phyloP scores from a whole-genome alignment of 441 rosid genomes.

The Populus trichocarpa region DNA sequence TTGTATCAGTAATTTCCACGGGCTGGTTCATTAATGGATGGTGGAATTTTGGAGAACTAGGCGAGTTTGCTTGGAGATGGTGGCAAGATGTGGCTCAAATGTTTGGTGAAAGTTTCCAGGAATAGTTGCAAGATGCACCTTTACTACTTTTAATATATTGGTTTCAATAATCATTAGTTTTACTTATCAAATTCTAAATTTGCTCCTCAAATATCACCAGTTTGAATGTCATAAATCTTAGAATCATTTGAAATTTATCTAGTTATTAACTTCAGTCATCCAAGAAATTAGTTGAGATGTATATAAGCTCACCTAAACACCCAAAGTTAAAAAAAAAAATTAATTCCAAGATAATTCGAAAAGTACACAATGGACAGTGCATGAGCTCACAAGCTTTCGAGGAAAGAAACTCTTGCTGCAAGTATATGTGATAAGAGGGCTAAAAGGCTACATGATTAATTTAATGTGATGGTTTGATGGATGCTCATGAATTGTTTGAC shows the following conservation, averaged over 20 bases:
- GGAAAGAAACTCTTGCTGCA: constrained; percentile 64
- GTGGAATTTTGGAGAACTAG: constrained; percentile 49
- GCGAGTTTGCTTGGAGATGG: constrained; percentile 46
- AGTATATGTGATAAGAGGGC: constrained; percentile 96
- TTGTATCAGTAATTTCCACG: constrained; percentile 51
- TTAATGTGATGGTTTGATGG: constrained; percentile 48
- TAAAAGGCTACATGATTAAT: constrained; percentile 89
- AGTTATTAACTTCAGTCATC: background rate
- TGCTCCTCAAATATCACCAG: rapidly evolving
- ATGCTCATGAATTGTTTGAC: no score
- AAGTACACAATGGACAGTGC: constrained; percentile 49
- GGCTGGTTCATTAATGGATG: constrained; percentile 51
- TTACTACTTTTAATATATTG: no score
- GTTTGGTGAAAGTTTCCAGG: constrained; percentile 43
- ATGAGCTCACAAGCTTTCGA: constrained; percentile 64
- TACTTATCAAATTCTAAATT: no score
- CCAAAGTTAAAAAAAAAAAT: background rate
- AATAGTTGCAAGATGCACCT: no score
- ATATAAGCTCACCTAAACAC: no score
- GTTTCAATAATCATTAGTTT: no score
- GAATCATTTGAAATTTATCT: no score
- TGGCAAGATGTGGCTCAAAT: constrained; percentile 52
- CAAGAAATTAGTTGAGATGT: no score
- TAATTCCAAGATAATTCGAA: constrained; percentile 54
- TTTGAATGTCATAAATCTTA: no score